phyloP scores from a whole-genome alignment of 495 filamentous ascomycete genomes.

The Neurospora sp. region DNA sequence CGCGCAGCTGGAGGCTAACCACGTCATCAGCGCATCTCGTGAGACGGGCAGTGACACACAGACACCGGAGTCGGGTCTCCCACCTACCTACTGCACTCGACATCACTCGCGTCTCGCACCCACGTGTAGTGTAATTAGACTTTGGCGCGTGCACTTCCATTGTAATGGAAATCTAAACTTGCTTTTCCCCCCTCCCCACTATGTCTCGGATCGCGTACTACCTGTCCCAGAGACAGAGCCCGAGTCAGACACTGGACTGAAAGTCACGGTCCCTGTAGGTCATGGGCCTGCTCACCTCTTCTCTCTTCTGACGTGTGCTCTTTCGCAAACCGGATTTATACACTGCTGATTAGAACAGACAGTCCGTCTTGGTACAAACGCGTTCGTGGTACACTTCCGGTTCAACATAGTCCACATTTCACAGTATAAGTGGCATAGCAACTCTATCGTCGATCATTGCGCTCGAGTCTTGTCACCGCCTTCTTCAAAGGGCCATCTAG shows the following conservation, averaged over 20 bases:
- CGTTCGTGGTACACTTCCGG: background rate
- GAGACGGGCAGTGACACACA: background rate
- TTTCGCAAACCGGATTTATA: background rate
- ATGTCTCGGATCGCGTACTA: background rate
- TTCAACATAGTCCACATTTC: background rate
- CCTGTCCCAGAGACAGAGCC: background rate
- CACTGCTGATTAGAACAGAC: background rate
- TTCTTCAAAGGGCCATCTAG: background rate
- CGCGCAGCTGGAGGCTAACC: background rate
- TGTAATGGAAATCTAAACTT: background rate
- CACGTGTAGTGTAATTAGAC: background rate
- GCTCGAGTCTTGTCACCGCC: background rate
- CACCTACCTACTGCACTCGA: background rate
- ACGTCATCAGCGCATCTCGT: background rate
- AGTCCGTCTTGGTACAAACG: background rate
- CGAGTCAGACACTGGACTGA: background rate
- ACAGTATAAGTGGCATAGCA: background rate
- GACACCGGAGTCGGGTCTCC: background rate
- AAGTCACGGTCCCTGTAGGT: background rate
- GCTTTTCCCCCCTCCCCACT: background rate
- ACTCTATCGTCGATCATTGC: background rate
- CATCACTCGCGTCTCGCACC: background rate
- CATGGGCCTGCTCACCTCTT: background rate
- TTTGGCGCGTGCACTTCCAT: background rate
- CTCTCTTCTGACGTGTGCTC: background rate